phyloP scores from a whole-genome alignment of 2,329 filamentous ascomycete species.

The Talaromyces marneffei region DNA sequence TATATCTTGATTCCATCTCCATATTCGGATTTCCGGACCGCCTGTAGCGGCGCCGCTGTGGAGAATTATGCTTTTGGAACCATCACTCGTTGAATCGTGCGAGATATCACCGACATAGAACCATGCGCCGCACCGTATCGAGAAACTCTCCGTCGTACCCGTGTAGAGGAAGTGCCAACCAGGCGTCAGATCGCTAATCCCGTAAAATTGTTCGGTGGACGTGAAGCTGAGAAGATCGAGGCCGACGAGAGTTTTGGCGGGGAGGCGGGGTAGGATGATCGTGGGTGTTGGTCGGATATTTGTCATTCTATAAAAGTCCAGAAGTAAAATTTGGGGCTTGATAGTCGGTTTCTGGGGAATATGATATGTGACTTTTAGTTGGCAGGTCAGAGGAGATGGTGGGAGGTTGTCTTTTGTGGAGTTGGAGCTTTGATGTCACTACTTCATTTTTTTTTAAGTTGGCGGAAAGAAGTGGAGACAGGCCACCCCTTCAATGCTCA shows the following conservation, averaged over 20 bases:
- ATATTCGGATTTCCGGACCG: constrained; percentile 43
- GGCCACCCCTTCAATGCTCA: not conserved
- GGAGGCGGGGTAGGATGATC: constrained; percentile 41
- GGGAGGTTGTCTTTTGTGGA: not conserved
- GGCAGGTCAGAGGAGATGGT: not conserved
- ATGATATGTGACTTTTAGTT: not conserved
- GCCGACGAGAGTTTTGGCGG: constrained; percentile 46
- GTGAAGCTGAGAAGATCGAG: constrained; percentile 56
- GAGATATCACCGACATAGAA: constrained; percentile 45
- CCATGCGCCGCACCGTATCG: constrained; percentile 58
- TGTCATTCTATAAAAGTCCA: constrained; percentile 1
- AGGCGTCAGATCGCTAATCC: constrained; percentile 53
- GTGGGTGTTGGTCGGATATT: constrained; percentile 32
- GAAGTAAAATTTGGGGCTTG: not conserved
- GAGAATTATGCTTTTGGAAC: constrained; percentile 8
- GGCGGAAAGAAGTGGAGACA: not conserved
- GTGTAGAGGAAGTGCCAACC: constrained; percentile 60
- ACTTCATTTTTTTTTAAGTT: not conserved
- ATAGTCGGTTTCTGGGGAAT: not conserved
- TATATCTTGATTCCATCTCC: constrained; percentile 47
- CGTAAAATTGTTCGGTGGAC: constrained; percentile 55
- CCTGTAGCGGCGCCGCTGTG: constrained; percentile 18
- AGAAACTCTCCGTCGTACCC: constrained; percentile 52
- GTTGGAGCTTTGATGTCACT: constrained; percentile 1
- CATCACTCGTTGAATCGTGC: not conserved